Evolutionary conservation across 768 basidiomycete genomes (phyloP), one percentile per base, ranked within the genome.

Genomic region (Suillus ampliporus): DNA sequence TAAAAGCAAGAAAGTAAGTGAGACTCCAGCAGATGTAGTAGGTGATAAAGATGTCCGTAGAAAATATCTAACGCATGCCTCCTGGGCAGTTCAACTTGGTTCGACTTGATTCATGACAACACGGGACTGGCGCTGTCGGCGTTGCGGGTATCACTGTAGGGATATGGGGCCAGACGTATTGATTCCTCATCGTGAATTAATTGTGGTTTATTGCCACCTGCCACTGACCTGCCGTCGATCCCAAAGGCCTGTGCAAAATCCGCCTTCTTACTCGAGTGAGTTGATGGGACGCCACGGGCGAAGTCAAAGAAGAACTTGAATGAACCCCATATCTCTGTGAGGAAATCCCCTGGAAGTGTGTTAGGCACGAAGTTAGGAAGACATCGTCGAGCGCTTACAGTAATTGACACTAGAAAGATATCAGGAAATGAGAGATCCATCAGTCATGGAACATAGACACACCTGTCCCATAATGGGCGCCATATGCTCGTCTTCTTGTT

Each of bases 401-500:
- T 74, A 79, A 67, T 85, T 84, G 67, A 84, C 77, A 61, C 83
- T 82, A 48, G 47, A 23, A 37, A n/a, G 46, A 47, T 4, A 23
- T 68, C 8, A 76, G 61, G 8, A 23, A 8, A 8, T n/a, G 35
- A 31, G 15, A 40, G 3, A 15, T 14, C 28, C 31, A 40, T 17
- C 15, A 23, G 2, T 23, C 8, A 11, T 46, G 50, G 54, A 43
- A 46, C 47, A 48, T 13, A 17, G 35, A 72, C 77, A 31, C n/a
- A 72, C 74, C 73, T 74, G 72, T 95, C 92, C 86, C 84, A 88
- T 21, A 95, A 74, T 2, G 93, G 89, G 37, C 85, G 80, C 83
- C 89, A 85, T 60, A 90, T 80, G 40, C 85, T 81, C 1, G 89
- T 91, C 43, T 82, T 74, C 9, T 71, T 69, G 1, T 71, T 67